Evolutionary conservation across 2,329 filamentous ascomycete genomes (phyloP), one percentile per base, ranked within the genome.

Genomic region (Trichothecium roseum): DNA sequence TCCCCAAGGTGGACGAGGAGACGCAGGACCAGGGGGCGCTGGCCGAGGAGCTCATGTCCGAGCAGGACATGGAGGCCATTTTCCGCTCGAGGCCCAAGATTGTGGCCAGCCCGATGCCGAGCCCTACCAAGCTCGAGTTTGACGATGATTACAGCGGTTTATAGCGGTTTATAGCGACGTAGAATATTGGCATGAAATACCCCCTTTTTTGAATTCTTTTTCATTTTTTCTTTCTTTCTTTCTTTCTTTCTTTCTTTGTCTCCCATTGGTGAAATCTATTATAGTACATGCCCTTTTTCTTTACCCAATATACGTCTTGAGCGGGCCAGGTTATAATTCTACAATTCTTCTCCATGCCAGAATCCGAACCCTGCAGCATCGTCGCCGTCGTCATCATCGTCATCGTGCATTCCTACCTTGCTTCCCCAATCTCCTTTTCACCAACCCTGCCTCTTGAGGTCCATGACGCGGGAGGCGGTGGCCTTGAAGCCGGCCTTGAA

Each of bases 51-150:
- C 59, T 94, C 28, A 78, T 94, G 38, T 69, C 40, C 13, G 70
- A 79, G 37, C 78, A 85, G 44, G 85, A 93, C 40, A 83, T 86
- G 55, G 81, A 83, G 40, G 81, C 80, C 18, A 80, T 94, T 1
- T 95, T 95, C 54, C 84, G 80, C 59, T 88, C 84, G 43, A 62
- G 88, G 44, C 88, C 88, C 0, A 82, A 78, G 55, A 76, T 95
- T 45, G 79, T 80, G 43, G 74, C 74, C 9, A 94, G 86, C 53
- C 86, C 87, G 2, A 54, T 77, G 3, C 61, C 64, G 8, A 72
- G 64, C 37, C 71, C 71, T 3, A 57, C 52, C 5, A 60, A 54
- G 39, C 17, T 29, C 7, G 37, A 36, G 9, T 38, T 35, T 32
- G 37, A 35, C 14, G 18, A 38, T 17, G 18, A 35, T n/a, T 34